A percentile compares a stretch with the other conserved stretches of the same genome.
Evolutionary conservation across 148 eudicot species (phyloP).

Genomic region (Cornus suecica): DNA sequence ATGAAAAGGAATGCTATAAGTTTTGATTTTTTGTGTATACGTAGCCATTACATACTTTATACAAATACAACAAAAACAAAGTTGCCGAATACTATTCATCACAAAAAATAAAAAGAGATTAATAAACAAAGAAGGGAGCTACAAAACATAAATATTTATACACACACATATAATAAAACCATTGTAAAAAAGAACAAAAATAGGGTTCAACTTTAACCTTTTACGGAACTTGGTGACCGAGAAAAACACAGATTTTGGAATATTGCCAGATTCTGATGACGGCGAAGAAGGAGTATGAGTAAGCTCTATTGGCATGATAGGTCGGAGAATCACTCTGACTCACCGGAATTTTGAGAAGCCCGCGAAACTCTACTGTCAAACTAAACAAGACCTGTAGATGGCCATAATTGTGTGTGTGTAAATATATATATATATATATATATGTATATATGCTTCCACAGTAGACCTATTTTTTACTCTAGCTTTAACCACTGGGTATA

Average conservation of each 20-base stretch:
- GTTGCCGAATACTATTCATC: no score
- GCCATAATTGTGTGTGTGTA: no score
- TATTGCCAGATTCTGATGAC: conserved; percentile 27
- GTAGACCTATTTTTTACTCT: neutral
- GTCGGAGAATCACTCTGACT: conserved; percentile 32
- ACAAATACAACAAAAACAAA: no score
- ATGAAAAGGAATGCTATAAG: no score
- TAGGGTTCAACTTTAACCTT: conserved; percentile 25
- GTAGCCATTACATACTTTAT: no score
- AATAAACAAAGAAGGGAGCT: no score
- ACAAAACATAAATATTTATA: neutral
- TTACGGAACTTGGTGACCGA: conserved; percentile 31
- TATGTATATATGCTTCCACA: no score
- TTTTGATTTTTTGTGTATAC: no score
- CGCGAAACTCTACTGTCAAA: conserved; percentile 52
- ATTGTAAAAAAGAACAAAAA: neutral
- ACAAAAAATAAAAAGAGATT: no score
- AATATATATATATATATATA: no score
- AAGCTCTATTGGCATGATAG: neutral
- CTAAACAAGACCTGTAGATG: no score
- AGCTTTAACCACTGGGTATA: no score
- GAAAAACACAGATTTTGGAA: conserved; percentile 16
- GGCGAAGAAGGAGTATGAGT: conserved; percentile 29
- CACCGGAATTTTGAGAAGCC: conserved; percentile 25
- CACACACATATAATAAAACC: neutral